A percentile compares a stretch with the other conserved stretches of the same genome.
These are phyloP conservation scores for Phytophthora niederhauseri DNA, from an alignment of 352 stramenopile genomes.

Conservation along the genomic window DNA sequence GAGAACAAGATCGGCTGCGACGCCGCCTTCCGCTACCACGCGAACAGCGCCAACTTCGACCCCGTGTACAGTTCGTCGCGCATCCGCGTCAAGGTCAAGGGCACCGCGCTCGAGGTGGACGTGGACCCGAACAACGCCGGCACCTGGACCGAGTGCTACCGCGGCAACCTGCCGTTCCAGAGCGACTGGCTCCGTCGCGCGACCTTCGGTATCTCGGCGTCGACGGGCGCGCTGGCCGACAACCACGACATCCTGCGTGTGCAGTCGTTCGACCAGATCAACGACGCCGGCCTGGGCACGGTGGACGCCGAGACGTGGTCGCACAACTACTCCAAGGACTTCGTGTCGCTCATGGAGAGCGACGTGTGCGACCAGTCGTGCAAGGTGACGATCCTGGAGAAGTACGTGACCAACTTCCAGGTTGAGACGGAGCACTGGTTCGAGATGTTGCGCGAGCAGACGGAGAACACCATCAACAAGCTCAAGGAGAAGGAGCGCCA, in stretches of 20 bases:
- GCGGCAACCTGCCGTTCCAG: constrained; percentile 64
- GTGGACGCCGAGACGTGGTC: constrained; percentile 76
- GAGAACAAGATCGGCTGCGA: constrained; percentile 79
- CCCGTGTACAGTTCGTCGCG: constrained; percentile 74
- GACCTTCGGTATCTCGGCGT: constrained; percentile 75
- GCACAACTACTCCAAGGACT: constrained; percentile 90
- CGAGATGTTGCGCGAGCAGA: constrained; percentile 81
- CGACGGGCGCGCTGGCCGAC: constrained; percentile 77
- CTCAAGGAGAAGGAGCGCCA: constrained; percentile 71
- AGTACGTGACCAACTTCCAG: constrained; percentile 83
- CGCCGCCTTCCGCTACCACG: constrained; percentile 79
- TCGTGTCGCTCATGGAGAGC: constrained; percentile 62
- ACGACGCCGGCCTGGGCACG: constrained; percentile 58
- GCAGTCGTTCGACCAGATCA: constrained; percentile 61
- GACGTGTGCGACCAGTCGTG: constrained; percentile 74
- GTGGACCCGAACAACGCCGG: constrained; percentile 65
- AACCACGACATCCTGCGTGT: constrained; percentile 86
- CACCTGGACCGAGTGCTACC: constrained; percentile 70
- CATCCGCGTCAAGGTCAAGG: constrained; percentile 66
- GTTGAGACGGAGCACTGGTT: constrained; percentile 87
- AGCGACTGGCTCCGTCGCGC: constrained; percentile 68
- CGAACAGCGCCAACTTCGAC: constrained; percentile 70
- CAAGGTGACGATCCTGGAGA: constrained; percentile 85
- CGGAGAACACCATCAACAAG: constrained; percentile 75
- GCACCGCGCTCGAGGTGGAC: constrained; percentile 59